A percentile compares a stretch with the other conserved stretches of the same genome.
Conservation (phyloP, 2,329 filamentous ascomycete species). For the Nemania bipapillata region DNA sequence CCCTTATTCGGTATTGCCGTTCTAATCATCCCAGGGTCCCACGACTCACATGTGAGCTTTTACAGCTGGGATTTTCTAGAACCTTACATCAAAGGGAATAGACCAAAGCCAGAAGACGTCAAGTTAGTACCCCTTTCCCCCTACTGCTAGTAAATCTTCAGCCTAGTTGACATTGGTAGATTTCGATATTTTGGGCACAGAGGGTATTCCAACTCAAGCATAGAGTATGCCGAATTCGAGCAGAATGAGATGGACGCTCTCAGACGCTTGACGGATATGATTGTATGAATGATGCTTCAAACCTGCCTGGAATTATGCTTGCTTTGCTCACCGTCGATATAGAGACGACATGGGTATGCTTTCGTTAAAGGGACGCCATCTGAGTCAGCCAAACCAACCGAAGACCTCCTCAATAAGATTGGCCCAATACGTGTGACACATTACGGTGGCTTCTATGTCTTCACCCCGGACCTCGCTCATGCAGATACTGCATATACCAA, state of each 20-base stretch:
- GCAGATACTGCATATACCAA: constrained; percentile 94
- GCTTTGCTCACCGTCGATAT: constrained; percentile 34
- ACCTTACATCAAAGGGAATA: constrained; percentile 55
- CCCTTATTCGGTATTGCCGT: not conserved
- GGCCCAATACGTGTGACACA: constrained; percentile 90
- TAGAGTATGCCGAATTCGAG: constrained; percentile 72
- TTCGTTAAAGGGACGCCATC: constrained; percentile 77
- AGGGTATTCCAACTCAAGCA: constrained; percentile 51
- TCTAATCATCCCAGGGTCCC: constrained; percentile 64
- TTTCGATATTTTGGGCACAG: constrained; percentile 47
- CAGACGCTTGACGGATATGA: constrained; percentile 69
- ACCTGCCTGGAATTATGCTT: not conserved
- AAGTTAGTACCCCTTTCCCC: constrained; percentile 44
- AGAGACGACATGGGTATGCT: constrained; percentile 78
- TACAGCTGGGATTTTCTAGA: constrained; percentile 74
- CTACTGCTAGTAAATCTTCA: not conserved
- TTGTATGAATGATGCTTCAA: constrained; percentile 56
- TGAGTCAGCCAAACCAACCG: constrained; percentile 74
- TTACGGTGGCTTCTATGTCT: constrained; percentile 84
- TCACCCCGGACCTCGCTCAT: constrained; percentile 85
- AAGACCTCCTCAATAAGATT: constrained; percentile 80
- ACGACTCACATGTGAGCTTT: constrained; percentile 69
- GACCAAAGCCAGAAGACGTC: constrained; percentile 51
- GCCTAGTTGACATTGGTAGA: constrained; percentile 30
- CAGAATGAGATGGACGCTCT: constrained; percentile 64